Conservation (phyloP, 1,284 basidiomycete genomes). For the Cutaneotrichosporon arboriforme region DNA sequence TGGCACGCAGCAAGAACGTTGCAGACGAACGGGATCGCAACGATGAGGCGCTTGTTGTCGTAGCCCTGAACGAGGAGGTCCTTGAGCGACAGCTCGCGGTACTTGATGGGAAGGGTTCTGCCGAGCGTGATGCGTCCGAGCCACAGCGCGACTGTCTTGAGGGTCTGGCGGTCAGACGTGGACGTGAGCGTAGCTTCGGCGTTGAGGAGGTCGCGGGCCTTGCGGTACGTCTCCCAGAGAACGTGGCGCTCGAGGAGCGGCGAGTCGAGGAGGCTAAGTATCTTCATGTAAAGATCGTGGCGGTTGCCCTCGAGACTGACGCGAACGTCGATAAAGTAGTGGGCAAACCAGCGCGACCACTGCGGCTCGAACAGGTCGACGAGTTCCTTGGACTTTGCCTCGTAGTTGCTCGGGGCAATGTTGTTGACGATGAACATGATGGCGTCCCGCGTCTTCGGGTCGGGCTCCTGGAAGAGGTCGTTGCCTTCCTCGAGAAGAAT, state of each 20-base stretch:
- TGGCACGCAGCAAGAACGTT: constrained; percentile 89
- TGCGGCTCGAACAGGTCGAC: constrained; percentile 69
- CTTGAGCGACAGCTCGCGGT: constrained; percentile 93
- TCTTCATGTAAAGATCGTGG: constrained; percentile 87
- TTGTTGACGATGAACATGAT: constrained; percentile 99
- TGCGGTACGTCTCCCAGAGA: constrained; percentile 87
- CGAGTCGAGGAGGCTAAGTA: constrained; percentile 75
- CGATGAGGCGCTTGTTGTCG: constrained; percentile 82
- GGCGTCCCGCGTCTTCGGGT: constrained; percentile 84
- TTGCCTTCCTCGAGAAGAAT: constrained; percentile 51
- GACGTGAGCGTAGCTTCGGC: constrained; percentile 83
- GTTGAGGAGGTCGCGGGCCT: constrained; percentile 80
- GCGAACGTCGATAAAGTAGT: constrained; percentile 93
- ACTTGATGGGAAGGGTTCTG: constrained; percentile 83
- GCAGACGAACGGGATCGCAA: constrained; percentile 97
- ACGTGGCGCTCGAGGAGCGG: constrained; percentile 66
- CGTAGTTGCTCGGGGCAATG: constrained; percentile 88
- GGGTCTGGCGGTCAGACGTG: constrained; percentile 72
- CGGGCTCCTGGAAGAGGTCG: constrained; percentile 61
- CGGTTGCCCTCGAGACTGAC: constrained; percentile 97
- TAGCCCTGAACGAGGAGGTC: constrained; percentile 93
- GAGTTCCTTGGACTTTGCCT: constrained; percentile 79
- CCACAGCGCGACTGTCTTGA: constrained; percentile 96
- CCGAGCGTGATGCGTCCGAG: constrained; percentile 89
- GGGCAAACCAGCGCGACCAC: constrained; percentile 91